These are phyloP conservation scores for Pyrenopolyporus hunteri DNA, from an alignment of 495 filamentous ascomycete species.

Conservation along the genomic window DNA sequence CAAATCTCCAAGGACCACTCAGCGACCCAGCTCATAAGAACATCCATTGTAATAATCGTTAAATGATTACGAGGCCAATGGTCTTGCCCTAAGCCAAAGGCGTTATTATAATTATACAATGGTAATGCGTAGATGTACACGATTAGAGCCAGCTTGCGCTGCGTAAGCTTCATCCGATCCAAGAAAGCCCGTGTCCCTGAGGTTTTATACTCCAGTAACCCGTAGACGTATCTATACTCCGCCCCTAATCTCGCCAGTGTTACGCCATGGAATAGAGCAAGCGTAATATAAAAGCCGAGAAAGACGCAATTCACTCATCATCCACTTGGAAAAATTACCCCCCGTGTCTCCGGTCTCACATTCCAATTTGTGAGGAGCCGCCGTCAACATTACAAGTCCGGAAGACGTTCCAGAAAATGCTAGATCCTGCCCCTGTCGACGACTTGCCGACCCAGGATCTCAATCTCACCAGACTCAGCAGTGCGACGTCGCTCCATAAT, in stretches of 20 bases:
- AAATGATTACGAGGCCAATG: neutral
- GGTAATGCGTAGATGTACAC: constrained; percentile 24
- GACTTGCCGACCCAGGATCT: constrained; percentile 43
- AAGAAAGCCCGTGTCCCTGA: constrained; percentile 9
- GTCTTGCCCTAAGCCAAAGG: neutral
- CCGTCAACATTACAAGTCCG: neutral
- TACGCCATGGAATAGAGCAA: constrained; percentile 11
- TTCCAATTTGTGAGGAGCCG: neutral
- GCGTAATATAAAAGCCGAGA: constrained; percentile 3
- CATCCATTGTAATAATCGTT: neutral
- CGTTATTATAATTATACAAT: constrained; percentile 22
- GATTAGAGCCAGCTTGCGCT: neutral
- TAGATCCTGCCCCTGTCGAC: constrained; percentile 38
- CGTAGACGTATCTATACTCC: constrained; percentile 15
- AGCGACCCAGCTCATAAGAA: neutral
- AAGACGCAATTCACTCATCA: neutral
- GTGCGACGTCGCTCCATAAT: constrained; percentile 62
- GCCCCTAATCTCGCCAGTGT: constrained; percentile 10
- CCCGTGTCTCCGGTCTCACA: neutral
- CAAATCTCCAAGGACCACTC: neutral
- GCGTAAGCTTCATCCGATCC: constrained; percentile 3
- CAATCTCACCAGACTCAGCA: constrained; percentile 58
- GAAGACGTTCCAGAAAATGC: constrained; percentile 18
- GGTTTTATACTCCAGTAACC: constrained; percentile 32
- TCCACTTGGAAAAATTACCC: neutral